Evolutionary conservation across 2,329 filamentous ascomycete species (phyloP), one percentile per base, ranked within the genome.

Genomic region (Keithomyces neogunnii): DNA sequence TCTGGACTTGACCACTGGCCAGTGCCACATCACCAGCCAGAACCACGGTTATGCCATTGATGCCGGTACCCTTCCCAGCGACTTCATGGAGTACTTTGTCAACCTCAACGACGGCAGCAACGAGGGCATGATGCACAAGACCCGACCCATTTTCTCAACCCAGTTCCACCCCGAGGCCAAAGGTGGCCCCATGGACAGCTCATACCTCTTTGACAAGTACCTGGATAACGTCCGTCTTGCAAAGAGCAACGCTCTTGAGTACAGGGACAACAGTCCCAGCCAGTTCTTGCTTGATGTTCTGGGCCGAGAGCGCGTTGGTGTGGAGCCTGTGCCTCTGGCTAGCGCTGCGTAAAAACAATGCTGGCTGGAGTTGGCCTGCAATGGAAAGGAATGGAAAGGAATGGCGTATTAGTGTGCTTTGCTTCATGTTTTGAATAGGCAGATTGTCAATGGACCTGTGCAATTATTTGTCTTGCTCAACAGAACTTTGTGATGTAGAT

Each of bases 101-200:
- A 97, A 99, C 78, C 78, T 97, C 59, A 99, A 97, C 72, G 93
- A 99, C 66, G 89, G 90, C 56, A 92, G 87, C 70, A 99, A 99
- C 70, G 93, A 99, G 77, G 92, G 88, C 54, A 89, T 99, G 83
- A 90, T 96, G 68, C 93, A 99, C 80, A 90, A 87, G 73, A 87
- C 88, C 53, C 88, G 92, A 36, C 93, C 93, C 56, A 99, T 99
- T 68, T 97, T 99, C 80, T 92, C 88, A 57, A 96, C 91, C 29
- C 93, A 99, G 72, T 99, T 99, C 84, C 93, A 99, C 68, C 93
- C 93, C 13, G 93, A 99, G 74, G 93, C 93, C 60, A 96, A 96
- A 78, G 93, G 93, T 55, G 93, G 93, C 50, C 93, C 93, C 50
- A 87, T 96, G 73, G 93, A 99, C 76, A 95, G 89, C 57, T 85